Conservation (phyloP, 2,329 filamentous ascomycete genomes). For the Botryosphaeria agaves region DNA sequence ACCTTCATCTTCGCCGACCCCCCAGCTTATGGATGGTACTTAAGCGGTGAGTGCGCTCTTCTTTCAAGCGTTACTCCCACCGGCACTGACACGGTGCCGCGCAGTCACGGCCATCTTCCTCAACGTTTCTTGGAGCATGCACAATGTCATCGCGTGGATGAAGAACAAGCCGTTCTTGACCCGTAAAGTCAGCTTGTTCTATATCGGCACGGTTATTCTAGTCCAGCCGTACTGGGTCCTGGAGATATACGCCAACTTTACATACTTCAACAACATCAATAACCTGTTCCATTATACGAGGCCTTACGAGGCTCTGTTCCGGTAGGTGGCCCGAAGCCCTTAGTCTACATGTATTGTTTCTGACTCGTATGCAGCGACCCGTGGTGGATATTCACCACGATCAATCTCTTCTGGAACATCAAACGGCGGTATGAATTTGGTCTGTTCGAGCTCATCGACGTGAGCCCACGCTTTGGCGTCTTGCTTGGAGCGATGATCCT, state of each 20-base stretch:
- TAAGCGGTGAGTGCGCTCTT: too few relatives aligned
- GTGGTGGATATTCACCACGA: constrained; percentile 49
- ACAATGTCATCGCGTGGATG: constrained; percentile 52
- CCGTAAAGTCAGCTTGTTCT: constrained; percentile 31
- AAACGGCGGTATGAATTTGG: constrained; percentile 43
- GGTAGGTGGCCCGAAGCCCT: constrained; percentile 26
- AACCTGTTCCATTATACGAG: constrained; percentile 36
- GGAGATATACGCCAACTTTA: constrained; percentile 48
- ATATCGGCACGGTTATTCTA: constrained; percentile 40
- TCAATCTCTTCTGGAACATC: constrained; percentile 45
- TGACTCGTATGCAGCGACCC: constrained; percentile 29
- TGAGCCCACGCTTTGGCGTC: constrained; percentile 47
- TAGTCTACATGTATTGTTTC: background rate
- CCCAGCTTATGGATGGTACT: constrained; percentile 44
- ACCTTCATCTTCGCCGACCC: constrained; percentile 40
- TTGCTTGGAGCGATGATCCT: constrained; percentile 44
- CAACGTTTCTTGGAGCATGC: constrained; percentile 44
- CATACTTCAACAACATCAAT: constrained; percentile 41
- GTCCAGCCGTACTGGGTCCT: constrained; percentile 47
- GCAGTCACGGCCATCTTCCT: constrained; percentile 42
- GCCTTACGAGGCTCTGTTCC: constrained; percentile 42
- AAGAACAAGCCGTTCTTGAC: constrained; percentile 45
- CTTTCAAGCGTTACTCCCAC: too few relatives aligned
- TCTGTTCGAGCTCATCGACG: constrained; percentile 36
- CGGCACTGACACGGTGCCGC: too few relatives aligned